These are phyloP conservation scores for Beauveria bassiana DNA, from an alignment of 2,329 filamentous ascomycete species.

Conservation along the genomic window DNA sequence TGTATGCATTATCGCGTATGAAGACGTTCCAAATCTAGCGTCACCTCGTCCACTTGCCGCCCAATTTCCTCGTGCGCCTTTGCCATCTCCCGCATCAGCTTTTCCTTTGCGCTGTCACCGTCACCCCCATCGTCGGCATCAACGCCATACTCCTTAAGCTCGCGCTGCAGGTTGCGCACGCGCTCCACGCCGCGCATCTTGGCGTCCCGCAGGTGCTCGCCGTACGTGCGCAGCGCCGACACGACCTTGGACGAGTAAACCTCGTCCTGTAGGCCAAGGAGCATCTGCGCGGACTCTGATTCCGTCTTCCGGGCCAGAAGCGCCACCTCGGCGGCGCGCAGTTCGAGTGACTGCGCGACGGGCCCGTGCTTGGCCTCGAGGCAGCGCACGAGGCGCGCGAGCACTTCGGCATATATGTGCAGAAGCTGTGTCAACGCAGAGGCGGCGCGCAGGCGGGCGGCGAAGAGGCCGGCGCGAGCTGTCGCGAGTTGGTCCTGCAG, in stretches of 20 bases:
- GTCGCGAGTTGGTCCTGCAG: slow-evolving; percentile 27
- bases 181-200: slow-evolving; percentile 37
- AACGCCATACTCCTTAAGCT: slow-evolving; percentile 43
- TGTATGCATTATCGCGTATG: slow-evolving; percentile 8
- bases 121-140: slow-evolving; percentile 22
- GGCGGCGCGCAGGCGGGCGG: slow-evolving; percentile 32
- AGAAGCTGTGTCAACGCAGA: slow-evolving; percentile 32
- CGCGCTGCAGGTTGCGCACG: slow-evolving; percentile 30
- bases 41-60: slow-evolving; percentile 41
- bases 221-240: slow-evolving; percentile 39
- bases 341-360: slow-evolving; percentile 41
- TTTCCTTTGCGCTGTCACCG: slow-evolving; percentile 34
- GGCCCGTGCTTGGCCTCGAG: slow-evolving; percentile 50
- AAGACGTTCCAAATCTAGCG: slow-evolving; percentile 36
- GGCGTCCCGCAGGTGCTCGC: slow-evolving; percentile 41
- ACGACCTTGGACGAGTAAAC: slow-evolving; percentile 39
- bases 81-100: slow-evolving; percentile 46
- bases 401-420: slow-evolving; percentile 28
- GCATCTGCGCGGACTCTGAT: slow-evolving; percentile 27
- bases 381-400: slow-evolving; percentile 37
- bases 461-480: slow-evolving; percentile 26
- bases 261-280: slow-evolving; percentile 27
- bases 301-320: slow-evolving; percentile 36
- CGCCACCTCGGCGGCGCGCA: slow-evolving; percentile 38
- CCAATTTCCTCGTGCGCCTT: slow-evolving; percentile 43